A percentile compares a stretch with the other conserved stretches of the same genome.
Conservation (phyloP, 2,329 filamentous ascomycete species). For the Albophoma yamanashiensis region DNA sequence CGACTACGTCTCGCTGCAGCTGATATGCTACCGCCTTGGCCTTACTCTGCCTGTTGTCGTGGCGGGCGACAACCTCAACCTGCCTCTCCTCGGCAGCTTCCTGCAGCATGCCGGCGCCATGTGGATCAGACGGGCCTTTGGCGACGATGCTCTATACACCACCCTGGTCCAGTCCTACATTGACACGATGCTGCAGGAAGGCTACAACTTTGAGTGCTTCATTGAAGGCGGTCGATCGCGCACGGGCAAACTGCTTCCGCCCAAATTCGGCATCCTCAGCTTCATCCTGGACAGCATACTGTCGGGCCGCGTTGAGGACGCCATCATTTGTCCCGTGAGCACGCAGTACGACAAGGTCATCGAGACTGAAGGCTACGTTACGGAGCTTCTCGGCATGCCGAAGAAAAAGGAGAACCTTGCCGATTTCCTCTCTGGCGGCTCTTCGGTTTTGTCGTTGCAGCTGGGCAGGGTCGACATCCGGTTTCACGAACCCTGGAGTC, state of each 20-base stretch:
- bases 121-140: constrained; percentile 91
- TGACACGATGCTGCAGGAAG: constrained; percentile 79
- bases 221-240: constrained; percentile 90
- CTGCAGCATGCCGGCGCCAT: constrained; percentile 94
- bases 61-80: constrained; percentile 91
- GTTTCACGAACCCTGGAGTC: constrained; percentile 93
- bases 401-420: constrained; percentile 92
- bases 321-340: constrained; percentile 88
- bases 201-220: constrained; percentile 94
- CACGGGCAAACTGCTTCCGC: constrained; percentile 85
- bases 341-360: constrained; percentile 99
- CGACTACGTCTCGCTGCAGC: constrained; percentile 88
- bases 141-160: constrained; percentile 80
- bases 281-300: constrained; percentile 87
- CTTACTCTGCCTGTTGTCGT: constrained; percentile 85
- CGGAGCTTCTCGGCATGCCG: constrained; percentile 82
- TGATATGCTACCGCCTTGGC: constrained; percentile 91
- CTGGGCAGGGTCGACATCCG: constrained; percentile 88
- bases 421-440: constrained; percentile 75
- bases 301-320: constrained; percentile 78
- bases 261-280: constrained; percentile 89
- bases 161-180: constrained; percentile 95
- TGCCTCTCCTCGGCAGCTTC: constrained; percentile 81
- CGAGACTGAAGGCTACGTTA: constrained; percentile 94
- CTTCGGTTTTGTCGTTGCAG: constrained; percentile 78